Evolutionary conservation across 257 asterid genomes (phyloP).

Genomic region (Solanum bukasovii): DNA sequence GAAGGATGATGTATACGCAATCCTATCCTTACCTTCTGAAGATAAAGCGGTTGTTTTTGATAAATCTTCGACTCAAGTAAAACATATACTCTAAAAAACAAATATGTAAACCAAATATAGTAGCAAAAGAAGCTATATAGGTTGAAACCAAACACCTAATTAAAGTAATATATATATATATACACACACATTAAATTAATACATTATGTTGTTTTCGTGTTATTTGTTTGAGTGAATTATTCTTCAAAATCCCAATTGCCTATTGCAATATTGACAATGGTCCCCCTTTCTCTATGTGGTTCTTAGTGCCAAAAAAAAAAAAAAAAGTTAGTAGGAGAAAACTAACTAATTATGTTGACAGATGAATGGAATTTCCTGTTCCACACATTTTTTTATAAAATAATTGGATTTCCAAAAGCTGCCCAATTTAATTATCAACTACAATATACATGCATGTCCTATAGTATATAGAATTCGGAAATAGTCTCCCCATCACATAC

Average conservation of each 20-base stretch:
- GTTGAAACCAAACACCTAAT: background rate
- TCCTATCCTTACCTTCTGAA: background rate
- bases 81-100: background rate
- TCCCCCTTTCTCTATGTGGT: background rate
- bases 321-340: background rate
- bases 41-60: accelerated
- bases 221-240: background rate
- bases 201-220: background rate
- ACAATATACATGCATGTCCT: background rate
- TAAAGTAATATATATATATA: background rate
- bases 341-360: background rate
- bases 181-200: background rate
- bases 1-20: background rate
- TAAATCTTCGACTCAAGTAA: background rate
- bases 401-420: background rate
- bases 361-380: background rate
- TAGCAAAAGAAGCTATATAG: background rate
- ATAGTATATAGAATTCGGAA: background rate
- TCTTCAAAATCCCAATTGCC: background rate
- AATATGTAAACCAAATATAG: background rate
- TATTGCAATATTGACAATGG: background rate
- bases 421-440: background rate
- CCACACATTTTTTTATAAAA: background rate
- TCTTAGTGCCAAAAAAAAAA: background rate
- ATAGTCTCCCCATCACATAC: background rate